phyloP scores from a whole-genome alignment of 495 filamentous ascomycete species.

The Corynascus novoguineensis region DNA sequence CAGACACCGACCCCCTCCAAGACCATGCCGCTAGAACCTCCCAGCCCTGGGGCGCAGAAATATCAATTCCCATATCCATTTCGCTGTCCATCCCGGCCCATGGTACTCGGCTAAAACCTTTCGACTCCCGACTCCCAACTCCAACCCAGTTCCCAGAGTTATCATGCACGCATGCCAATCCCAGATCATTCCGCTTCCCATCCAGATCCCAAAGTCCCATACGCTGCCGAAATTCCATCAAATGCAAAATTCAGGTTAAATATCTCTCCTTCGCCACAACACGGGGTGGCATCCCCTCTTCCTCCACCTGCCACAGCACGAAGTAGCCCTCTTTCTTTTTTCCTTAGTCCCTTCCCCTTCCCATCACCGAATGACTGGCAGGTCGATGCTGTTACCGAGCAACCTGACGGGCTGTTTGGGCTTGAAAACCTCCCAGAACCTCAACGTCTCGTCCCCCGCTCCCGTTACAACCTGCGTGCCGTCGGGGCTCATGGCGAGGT shows the following conservation, averaged over 20 bases:
- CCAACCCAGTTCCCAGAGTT: neutral
- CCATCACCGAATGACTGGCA: conserved; percentile 20
- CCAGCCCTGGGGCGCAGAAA: neutral
- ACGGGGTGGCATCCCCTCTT: neutral
- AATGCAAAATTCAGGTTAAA: neutral
- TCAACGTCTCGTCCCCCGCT: conserved; percentile 89
- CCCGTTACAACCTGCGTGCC: conserved; percentile 91
- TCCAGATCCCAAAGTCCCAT: neutral
- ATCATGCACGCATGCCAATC: neutral
- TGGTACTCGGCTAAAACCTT: no score
- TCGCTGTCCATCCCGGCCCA: neutral
- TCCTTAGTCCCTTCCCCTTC: no score
- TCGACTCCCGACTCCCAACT: neutral
- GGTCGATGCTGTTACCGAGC: conserved; percentile 6
- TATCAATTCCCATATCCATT: neutral
- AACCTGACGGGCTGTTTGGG: conserved; percentile 9
- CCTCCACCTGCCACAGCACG: neutral
- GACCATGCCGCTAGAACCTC: neutral
- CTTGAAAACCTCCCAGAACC: conserved; percentile 92
- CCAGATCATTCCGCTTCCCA: neutral
- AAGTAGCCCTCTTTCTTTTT: conserved; percentile 36
- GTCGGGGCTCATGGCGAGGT: conserved; percentile 95
- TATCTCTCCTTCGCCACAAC: neutral
- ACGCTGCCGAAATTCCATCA: neutral
- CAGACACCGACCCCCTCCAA: neutral